A percentile compares a stretch with the other conserved stretches of the same genome.
phyloP scores from a whole-genome alignment of 805 yeast genomes.

The Vanderwaltozyma verrucispora region DNA sequence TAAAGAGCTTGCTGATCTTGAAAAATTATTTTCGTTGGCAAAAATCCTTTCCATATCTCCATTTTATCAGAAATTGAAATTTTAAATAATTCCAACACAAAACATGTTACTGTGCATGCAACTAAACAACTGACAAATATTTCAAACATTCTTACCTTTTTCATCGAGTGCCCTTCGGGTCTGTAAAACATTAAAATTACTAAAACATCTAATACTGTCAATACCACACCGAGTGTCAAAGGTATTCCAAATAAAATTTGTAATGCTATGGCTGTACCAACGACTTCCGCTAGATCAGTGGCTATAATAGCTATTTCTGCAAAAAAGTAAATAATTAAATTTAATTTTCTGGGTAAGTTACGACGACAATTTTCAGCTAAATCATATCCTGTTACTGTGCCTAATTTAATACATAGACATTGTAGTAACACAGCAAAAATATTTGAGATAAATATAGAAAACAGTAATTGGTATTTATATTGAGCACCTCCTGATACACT shows the following conservation, averaged over 20 bases:
- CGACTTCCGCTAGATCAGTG: conserved; percentile 89
- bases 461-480: conserved; percentile 61
- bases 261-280: conserved; percentile 83
- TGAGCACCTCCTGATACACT: conserved; percentile 83
- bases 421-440: conserved; percentile 77
- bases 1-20: conserved; percentile 60
- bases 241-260: conserved; percentile 70
- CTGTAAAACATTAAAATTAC: conserved; percentile 71
- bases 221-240: conserved; percentile 61
- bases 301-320: conserved; percentile 87
- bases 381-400: conserved; percentile 84
- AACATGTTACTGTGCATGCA: conserved; percentile 64
- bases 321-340: conserved; percentile 53
- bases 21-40: conserved; percentile 44
- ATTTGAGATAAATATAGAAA: conserved; percentile 67
- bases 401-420: conserved; percentile 72
- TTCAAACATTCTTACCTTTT: conserved; percentile 66
- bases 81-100: conserved; percentile 57
- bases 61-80: conserved; percentile 38
- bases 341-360: conserved; percentile 59
- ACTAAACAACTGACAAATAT: conserved; percentile 63
- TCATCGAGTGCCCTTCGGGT: conserved; percentile 63
- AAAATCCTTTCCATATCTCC: conserved; percentile 52
- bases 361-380: conserved; percentile 74
- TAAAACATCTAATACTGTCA: conserved; percentile 74